Percentiles rank a stretch among this genome's conserved stretches.
phyloP scores from a whole-genome alignment of 441 rosid genomes.

The Manihot esculenta region DNA sequence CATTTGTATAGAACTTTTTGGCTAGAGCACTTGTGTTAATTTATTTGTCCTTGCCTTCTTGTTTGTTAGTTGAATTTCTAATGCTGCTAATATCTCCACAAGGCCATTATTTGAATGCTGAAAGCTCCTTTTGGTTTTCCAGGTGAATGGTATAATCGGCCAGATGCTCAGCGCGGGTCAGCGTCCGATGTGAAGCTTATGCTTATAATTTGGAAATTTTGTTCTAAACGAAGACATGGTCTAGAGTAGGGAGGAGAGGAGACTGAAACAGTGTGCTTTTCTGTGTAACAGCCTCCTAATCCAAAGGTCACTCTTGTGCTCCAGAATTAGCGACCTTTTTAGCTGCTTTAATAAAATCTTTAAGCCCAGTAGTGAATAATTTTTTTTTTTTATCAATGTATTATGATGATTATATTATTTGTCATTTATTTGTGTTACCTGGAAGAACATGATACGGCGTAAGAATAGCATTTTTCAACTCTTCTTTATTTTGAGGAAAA shows the following conservation, averaged over 20 bases:
- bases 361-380: not conserved
- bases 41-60: not conserved
- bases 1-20: not conserved
- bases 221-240: not conserved
- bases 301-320: not conserved
- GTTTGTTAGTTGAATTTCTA: conserved; percentile 1
- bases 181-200: conserved; percentile 55
- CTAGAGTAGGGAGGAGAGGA: not conserved
- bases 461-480: not conserved
- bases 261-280: not conserved
- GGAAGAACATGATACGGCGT: not conserved
- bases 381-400: not conserved
- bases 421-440: not conserved
- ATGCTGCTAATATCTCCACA: not conserved
- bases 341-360: not conserved
- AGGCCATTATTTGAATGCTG: not conserved
- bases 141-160: conserved; percentile 82
- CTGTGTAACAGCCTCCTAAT: not conserved
- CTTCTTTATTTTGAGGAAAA: too few species aligned
- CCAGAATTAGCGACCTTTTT: not conserved
- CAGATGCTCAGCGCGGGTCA: conserved; percentile 84
- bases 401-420: not conserved
- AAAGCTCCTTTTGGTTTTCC: conserved; percentile 17
- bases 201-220: conserved; percentile 2
- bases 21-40: too few species aligned